Evolutionary conservation across 73 alveolate genomes (phyloP), one percentile per base, ranked within the genome.

Genomic region (Uronychia binucleata): DNA sequence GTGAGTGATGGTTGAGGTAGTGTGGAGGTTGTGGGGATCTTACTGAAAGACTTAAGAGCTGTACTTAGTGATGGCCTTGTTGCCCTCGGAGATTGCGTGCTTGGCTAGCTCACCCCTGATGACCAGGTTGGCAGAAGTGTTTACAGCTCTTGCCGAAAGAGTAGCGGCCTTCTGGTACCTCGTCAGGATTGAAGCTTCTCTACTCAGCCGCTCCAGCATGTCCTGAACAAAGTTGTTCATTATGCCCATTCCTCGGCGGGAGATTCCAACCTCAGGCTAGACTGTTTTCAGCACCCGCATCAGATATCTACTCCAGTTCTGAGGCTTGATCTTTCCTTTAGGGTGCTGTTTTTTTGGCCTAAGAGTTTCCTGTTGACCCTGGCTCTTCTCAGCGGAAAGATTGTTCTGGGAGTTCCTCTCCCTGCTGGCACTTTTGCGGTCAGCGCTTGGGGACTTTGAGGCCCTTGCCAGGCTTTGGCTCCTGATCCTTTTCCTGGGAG

Each of bases 71-170:
- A 86, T 60, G 57, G 81, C 95, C 89, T 90, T 90, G 30, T 88
- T 80, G 59, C 95, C 95, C 78, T 90, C 95, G 31, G 89, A 80
- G 29, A 90, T 80, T 14, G 95, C 95, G 34, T 90, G 95, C 46
- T 88, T 84, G 32, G 88, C 74, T 57, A 90, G 88, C 77, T 90
- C 95, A 0, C 94, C 95, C 1, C 88, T 93, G 75, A 90, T 58
- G 28, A 90, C 88, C 84, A 90, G 81, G 57, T 90, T 89, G 46
- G 79, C 84, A 33, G 94, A 93, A 1, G 94, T 46, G 74, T 90
- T 93, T 78, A 90, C 79, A 57, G 79, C 93, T 34, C 93, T 81
- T 30, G 86, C 57, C 8, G 34, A 13, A 19, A 81, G 59, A 60
- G 88, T 81, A 30, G 30, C 57, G 13, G 35, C 30, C 31, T 85